These are phyloP conservation scores for Aphanomyces invadans DNA, from an alignment of 352 stramenopile species.

Conservation along the genomic window DNA sequence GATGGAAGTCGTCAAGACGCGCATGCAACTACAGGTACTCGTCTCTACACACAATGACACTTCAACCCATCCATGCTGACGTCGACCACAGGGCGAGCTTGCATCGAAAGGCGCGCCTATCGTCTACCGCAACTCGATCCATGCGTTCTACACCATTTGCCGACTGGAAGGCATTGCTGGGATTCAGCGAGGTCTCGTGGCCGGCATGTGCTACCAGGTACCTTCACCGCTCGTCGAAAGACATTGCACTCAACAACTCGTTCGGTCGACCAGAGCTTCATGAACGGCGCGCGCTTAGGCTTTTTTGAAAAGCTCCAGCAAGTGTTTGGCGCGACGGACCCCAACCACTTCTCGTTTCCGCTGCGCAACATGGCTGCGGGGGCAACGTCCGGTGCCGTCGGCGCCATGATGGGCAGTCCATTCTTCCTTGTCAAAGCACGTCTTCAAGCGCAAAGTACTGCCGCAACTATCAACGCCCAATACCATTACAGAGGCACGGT, in stretches of 20 bases:
- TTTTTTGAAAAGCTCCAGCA: constrained; percentile 75
- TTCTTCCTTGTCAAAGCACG: constrained; percentile 82
- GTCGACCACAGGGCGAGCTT: constrained; percentile 48
- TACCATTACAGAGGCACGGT: constrained; percentile 83
- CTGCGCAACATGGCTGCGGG: constrained; percentile 68
- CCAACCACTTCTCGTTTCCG: constrained; percentile 59
- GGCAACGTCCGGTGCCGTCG: constrained; percentile 61
- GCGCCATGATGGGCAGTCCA: constrained; percentile 64
- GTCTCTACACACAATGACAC: not conserved
- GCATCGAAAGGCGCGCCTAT: constrained; percentile 43
- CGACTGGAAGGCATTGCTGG: constrained; percentile 64
- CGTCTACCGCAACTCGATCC: constrained; percentile 77
- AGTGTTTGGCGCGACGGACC: constrained; percentile 72
- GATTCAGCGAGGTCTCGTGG: constrained; percentile 70
- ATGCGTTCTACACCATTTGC: constrained; percentile 77
- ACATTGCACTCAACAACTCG: too few relatives aligned
- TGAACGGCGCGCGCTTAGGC: constrained; percentile 72
- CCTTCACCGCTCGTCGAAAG: not conserved
- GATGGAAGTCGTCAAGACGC: constrained; percentile 88
- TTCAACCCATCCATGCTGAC: too few relatives aligned
- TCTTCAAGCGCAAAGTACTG: constrained; percentile 71
- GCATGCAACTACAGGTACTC: constrained; percentile 64
- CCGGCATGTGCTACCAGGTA: constrained; percentile 75
- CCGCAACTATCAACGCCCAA: constrained; percentile 67
- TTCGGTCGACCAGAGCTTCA: constrained; percentile 35